Evolutionary conservation across 441 rosid genomes (phyloP), one percentile per base, ranked within the genome.

Genomic region (Capsella rubella): DNA sequence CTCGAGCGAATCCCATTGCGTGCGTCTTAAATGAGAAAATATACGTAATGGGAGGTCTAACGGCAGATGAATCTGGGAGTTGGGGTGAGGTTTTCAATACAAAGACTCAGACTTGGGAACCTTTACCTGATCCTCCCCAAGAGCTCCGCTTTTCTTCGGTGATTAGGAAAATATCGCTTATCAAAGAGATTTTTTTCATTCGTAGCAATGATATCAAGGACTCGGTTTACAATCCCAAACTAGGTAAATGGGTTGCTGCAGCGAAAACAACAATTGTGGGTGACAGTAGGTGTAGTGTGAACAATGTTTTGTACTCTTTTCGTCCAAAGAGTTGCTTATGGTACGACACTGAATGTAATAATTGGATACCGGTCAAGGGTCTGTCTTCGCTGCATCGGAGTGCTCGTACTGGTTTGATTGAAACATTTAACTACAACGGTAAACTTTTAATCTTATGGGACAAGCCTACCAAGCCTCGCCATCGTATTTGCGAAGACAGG

Each of bases 71-170:
- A 0, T 81, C 83, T 75, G 62, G 83, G 1, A 59, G 79, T 39
- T 92, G 94, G 96, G 94, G 88, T 6, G 96, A 92, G 81, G 94
- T 82, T 18, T 87, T 81, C 11, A 88, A 90, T 39, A 75, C 85
- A 4, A 71, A 65, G 58, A 71, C 72, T 15, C 73, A 75, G 49
- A 43, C 57, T 11, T 92, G 97, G 97, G 72, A 79, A 9, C 54
- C 87, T 2, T 87, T 92, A 12, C 67, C 82, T 46, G 84, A 87
- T 39, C 78, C 84, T 9, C 35, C 52, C 12, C 34, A 34, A 0
- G 85, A 84, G 13, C 40, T 85, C 34, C 82, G 90, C 11, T 86
- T 81, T 47, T 87, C 87, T 34, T 83, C 84, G 4, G 13, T 40
- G 90, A 87, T 88, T 85, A 90, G 84, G 64, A 90, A 84, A 0